Conservation (phyloP, 495 filamentous ascomycete genomes). For the Podospora bellae-mahoneyi region DNA sequence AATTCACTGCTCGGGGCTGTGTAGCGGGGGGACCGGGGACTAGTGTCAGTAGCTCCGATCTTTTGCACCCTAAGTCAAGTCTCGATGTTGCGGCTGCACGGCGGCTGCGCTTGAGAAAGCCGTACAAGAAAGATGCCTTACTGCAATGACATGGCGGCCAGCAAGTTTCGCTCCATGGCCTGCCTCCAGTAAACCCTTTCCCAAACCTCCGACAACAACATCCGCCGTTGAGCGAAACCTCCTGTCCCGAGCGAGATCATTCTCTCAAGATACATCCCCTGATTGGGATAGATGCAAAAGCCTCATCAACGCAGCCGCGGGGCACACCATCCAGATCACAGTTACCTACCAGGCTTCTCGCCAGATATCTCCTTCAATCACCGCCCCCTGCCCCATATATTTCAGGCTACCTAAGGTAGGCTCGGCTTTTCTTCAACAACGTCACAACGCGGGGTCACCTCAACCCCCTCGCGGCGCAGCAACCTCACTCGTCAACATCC, state of each 20-base stretch:
- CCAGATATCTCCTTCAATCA: background rate
- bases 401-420: background rate
- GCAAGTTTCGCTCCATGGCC: too few relatives aligned
- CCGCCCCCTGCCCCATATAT: background rate
- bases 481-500: background rate
- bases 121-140: background rate
- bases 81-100: background rate
- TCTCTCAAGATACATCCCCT: background rate
- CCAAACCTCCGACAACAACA: background rate
- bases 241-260: background rate
- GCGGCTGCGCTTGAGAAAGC: background rate
- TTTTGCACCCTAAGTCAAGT: background rate
- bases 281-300: background rate
- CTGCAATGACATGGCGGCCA: too few relatives aligned
- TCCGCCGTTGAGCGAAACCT: background rate
- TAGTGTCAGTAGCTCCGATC: background rate
- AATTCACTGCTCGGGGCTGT: background rate
- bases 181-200: too few relatives aligned
- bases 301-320: background rate
- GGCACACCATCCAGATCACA: background rate
- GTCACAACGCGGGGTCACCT: background rate
- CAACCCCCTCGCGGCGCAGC: background rate
- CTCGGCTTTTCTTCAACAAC: background rate
- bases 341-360: background rate
- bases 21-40: background rate